Conservation (phyloP, 2,329 filamentous ascomycete genomes). For the Beauveria rudraprayagi region DNA sequence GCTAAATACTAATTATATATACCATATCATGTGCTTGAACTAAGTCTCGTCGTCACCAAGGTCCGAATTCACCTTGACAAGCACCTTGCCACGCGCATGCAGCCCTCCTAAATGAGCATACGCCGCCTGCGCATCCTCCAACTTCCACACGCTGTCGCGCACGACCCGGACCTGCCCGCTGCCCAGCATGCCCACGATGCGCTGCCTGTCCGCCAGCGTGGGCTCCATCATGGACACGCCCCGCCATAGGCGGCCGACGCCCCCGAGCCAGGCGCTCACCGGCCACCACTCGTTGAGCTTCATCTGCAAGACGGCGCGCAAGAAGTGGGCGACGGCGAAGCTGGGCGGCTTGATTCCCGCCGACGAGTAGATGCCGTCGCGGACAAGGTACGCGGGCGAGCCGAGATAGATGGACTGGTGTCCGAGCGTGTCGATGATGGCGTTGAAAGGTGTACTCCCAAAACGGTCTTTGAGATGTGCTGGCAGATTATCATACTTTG, state of each 20-base stretch:
- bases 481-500: slow-evolving; percentile 27
- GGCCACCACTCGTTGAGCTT: slow-evolving; percentile 33
- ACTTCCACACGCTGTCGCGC: slow-evolving; percentile 29
- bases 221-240: slow-evolving; percentile 28
- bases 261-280: slow-evolving; percentile 26
- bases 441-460: slow-evolving; percentile 27
- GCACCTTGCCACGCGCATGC: slow-evolving; percentile 30
- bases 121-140: slow-evolving; percentile 29
- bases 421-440: slow-evolving; percentile 43
- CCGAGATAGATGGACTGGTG: slow-evolving; percentile 36
- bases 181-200: slow-evolving; percentile 25
- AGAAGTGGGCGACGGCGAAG: slow-evolving; percentile 22
- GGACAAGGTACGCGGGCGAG: slow-evolving; percentile 31
- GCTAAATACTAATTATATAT: too few relatives aligned
- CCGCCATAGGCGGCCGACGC: slow-evolving; percentile 28
- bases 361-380: slow-evolving; percentile 30
- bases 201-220: slow-evolving; percentile 24
- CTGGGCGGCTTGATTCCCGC: slow-evolving; percentile 31
- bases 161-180: slow-evolving; percentile 27
- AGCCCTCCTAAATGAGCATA: slow-evolving; percentile 26
- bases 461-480: slow-evolving; percentile 26
- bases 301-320: slow-evolving; percentile 26
- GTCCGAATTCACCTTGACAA: slow-evolving; percentile 25
- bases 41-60: slow-evolving; percentile 19
- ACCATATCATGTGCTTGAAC: not conserved